A percentile compares a stretch with the other conserved stretches of the same genome.
Evolutionary conservation across 2,329 filamentous ascomycete genomes (phyloP).

Genomic region (Epichloe gansuensis): DNA sequence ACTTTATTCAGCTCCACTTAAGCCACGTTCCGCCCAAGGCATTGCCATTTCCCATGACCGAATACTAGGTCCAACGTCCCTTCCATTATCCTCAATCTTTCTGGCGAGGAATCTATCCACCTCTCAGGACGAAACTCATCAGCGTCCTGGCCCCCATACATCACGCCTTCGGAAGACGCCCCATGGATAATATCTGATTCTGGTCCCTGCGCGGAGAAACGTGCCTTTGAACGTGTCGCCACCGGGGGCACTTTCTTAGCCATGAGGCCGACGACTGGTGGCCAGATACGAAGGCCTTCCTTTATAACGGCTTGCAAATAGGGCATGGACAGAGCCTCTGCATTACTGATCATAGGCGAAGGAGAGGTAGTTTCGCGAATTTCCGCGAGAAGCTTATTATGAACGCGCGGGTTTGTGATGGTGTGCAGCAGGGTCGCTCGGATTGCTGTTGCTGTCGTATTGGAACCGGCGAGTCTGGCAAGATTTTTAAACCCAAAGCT

Average conservation of each 20-base stretch:
- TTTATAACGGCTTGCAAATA: too few species aligned
- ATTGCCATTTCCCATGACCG: constrained; percentile 26
- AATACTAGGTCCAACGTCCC: constrained; percentile 26
- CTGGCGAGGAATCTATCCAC: constrained; percentile 24
- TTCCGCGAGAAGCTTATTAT: too few species aligned
- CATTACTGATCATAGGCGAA: too few species aligned
- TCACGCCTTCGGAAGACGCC: constrained; percentile 19
- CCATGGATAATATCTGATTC: constrained; percentile 19
- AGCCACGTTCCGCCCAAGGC: constrained; percentile 26
- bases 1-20: constrained; percentile 27
- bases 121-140: constrained; percentile 22
- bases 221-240: constrained; percentile 9
- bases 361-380: too few species aligned
- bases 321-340: too few species aligned
- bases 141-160: constrained; percentile 24
- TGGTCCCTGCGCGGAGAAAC: constrained; percentile 18
- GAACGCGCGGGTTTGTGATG: too few species aligned
- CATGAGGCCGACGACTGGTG: constrained; percentile 5
- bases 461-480: too few species aligned
- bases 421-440: too few species aligned
- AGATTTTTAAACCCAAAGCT: too few species aligned
- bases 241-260: constrained; percentile 3
- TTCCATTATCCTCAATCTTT: constrained; percentile 21
- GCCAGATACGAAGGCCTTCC: too few species aligned
- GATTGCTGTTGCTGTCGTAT: too few species aligned